A percentile compares a stretch with the other conserved stretches of the same genome.
phyloP scores from a whole-genome alignment of 2,329 filamentous ascomycete species.

The Microascus cirrosus region DNA sequence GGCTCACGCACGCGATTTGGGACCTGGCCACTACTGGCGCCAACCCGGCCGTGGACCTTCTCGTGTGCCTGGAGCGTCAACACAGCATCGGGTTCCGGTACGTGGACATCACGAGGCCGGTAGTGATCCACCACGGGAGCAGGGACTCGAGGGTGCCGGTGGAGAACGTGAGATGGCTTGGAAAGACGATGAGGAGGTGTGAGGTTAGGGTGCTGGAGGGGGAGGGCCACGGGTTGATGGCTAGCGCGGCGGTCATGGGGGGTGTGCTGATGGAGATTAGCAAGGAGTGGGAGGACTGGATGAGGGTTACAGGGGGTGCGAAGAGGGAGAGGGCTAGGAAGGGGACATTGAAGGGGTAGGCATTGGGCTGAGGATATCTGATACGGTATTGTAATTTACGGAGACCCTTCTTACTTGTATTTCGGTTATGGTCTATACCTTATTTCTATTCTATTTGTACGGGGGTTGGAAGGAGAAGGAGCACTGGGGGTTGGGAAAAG shows the following conservation, averaged over 20 bases:
- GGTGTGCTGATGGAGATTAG: constrained; percentile 90
- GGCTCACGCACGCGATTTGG: constrained; percentile 91
- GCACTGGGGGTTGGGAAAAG: too few species aligned
- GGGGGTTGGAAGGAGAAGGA: too few species aligned
- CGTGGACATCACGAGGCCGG: constrained; percentile 82
- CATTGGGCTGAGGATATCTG: too few species aligned
- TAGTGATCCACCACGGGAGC: constrained; percentile 90
- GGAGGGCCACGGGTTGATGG: constrained; percentile 94
- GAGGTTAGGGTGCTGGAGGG: constrained; percentile 84
- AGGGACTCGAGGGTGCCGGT: constrained; percentile 86
- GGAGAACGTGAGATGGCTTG: constrained; percentile 91
- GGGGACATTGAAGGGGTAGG: constrained; percentile 3
- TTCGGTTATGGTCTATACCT: too few species aligned
- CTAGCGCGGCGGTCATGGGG: constrained; percentile 85
- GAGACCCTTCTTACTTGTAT: too few species aligned
- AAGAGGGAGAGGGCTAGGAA: background rate
- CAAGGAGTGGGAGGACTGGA: constrained; percentile 87
- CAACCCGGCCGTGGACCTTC: constrained; percentile 85
- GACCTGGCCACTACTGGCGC: constrained; percentile 80
- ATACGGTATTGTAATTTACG: too few species aligned
- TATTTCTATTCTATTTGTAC: too few species aligned
- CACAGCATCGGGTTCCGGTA: constrained; percentile 94
- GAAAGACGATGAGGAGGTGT: constrained; percentile 84
- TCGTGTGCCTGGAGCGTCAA: constrained; percentile 83
- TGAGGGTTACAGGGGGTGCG: constrained; percentile 38